Evolutionary conservation across 2,329 filamentous ascomycete genomes (phyloP), one percentile per base, ranked within the genome.

Genomic region (Penicillium concentricum): DNA sequence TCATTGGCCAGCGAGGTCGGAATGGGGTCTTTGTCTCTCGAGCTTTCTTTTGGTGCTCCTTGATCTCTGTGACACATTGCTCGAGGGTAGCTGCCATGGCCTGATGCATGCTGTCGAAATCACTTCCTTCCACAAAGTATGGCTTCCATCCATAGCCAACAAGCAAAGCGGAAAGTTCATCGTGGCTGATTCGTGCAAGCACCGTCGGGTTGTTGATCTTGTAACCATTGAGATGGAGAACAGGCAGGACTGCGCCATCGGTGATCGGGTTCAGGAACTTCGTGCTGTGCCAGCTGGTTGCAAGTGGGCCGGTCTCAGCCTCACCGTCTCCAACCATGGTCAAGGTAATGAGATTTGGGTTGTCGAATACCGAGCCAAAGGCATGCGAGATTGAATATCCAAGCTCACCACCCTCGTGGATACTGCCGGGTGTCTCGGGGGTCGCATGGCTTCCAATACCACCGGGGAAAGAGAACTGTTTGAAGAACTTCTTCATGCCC

Each of bases 131-230:
- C 46, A 92, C 89, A 65, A 92, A 91, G 74, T 91, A 91, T 9
- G 89, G 89, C 47, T 86, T 84, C 86, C 87, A 92, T 62, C 89
- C 89, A 67, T 91, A 92, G 30, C 89, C 89, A 41, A 83, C 61
- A 73, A 92, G 89, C 18, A 92, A 79, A 24, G 81, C 77, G 64
- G 85, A 82, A 6, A 92, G 79, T 74, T 92, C 89, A 60, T 88
- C 84, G 70, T 91, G 88, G 42, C 84, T 84, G 68, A 92, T 87
- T 62, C 89, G 85, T 15, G 89, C 85, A 16, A 92, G 82, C 0
- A 92, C 69, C 5, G 86, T 92, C 9, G 88, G 88, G 73, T 91
- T 90, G 78, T 90, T 90, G 78, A 92, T 92, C 79, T 92, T 92
- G 81, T 92, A 92, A 45, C 89, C 89, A 66, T 92, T 92, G 34